A percentile compares a stretch with the other conserved stretches of the same genome.
Conservation (phyloP, 345 rosid genomes). For the Mallotus nudiflorus region DNA sequence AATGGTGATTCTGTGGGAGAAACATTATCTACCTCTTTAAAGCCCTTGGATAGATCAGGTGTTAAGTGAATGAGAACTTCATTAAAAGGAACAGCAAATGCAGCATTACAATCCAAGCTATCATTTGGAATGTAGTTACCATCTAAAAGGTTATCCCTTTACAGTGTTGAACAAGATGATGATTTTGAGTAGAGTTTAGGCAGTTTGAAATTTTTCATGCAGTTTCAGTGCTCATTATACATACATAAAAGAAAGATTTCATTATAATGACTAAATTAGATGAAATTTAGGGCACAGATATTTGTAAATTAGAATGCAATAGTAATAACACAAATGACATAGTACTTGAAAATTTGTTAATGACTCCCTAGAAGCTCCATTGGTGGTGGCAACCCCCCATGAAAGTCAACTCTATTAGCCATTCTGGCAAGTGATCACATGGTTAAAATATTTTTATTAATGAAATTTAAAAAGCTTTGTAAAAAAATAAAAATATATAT, state of each 20-base stretch:
- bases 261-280: no score
- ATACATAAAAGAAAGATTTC: background rate
- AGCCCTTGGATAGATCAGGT: constrained; percentile 28
- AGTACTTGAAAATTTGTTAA: no score
- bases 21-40: constrained; percentile 28
- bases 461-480: no score
- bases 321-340: no score
- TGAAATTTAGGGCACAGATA: no score
- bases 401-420: no score
- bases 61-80: constrained; percentile 36
- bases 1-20: constrained; percentile 22
- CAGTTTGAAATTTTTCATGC: background rate
- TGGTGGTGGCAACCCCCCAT: no score
- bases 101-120: constrained; percentile 18
- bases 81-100: constrained; percentile 27
- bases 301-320: no score
- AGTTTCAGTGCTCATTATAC: constrained; percentile 4
- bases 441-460: no score
- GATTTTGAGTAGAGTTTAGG: constrained; percentile 47
- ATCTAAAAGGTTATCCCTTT: constrained; percentile 38
- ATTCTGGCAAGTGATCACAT: no score
- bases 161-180: constrained; percentile 39
- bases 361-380: no score
- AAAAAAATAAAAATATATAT: no score
- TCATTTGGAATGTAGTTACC: constrained; percentile 38